Percentiles rank a stretch among this genome's conserved stretches.
phyloP scores from a whole-genome alignment of 768 basidiomycete species.

The Lepiota subincarnata region DNA sequence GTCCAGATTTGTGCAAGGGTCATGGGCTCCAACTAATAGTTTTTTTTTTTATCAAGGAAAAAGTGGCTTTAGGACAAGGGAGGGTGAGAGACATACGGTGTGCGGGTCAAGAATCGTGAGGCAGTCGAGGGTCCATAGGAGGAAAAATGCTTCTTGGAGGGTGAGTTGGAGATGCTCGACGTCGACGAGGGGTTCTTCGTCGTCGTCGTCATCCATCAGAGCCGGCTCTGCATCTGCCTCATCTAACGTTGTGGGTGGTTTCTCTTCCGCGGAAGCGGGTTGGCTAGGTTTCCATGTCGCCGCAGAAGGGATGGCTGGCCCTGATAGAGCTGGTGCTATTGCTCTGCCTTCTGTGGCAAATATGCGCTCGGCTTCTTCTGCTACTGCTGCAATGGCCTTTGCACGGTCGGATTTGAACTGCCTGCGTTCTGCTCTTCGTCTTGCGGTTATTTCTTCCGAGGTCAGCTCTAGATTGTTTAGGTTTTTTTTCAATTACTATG shows the following conservation, averaged over 20 bases:
- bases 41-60: too few relatives aligned
- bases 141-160: constrained; percentile 85
- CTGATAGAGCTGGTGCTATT: constrained; percentile 53
- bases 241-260: constrained; percentile 14
- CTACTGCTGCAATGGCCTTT: constrained; percentile 76
- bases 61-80: constrained; percentile 8
- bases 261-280: constrained; percentile 15
- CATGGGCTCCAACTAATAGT: constrained; percentile 48
- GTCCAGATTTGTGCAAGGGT: constrained; percentile 57
- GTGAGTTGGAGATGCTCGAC: constrained; percentile 91
- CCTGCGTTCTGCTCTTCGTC: constrained; percentile 80
- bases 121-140: constrained; percentile 81
- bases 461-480: constrained; percentile 53
- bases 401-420: constrained; percentile 95
- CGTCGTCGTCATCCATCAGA: too few relatives aligned
- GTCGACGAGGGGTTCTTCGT: constrained; percentile 51
- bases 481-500: too few relatives aligned
- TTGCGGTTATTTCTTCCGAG: constrained; percentile 88
- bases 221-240: constrained; percentile 25
- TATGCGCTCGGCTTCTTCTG: constrained; percentile 72
- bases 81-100: constrained; percentile 44
- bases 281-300: constrained; percentile 68
- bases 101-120: constrained; percentile 63
- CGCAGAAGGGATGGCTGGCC: constrained; percentile 68
- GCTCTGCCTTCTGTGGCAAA: constrained; percentile 69